Evolutionary conservation across 192 early-diverging fungal species (phyloP).

Genomic region (Coemansia sp.): DNA sequence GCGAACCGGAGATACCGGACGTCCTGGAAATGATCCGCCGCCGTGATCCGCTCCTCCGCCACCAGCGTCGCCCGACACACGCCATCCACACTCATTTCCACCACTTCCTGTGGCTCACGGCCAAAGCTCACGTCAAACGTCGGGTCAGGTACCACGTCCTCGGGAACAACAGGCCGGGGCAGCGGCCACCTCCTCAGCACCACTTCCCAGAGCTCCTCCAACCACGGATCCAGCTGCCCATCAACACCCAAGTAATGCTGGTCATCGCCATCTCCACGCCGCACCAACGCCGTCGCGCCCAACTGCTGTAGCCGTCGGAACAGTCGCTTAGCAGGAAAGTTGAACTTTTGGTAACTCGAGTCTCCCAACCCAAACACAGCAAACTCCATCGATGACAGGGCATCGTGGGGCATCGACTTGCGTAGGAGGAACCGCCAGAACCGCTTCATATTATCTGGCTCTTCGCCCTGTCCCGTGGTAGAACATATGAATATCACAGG

Average conservation of each 20-base stretch:
- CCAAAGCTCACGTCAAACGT: constrained; percentile 14
- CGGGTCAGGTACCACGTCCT: constrained; percentile 19
- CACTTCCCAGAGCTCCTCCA: constrained; percentile 69
- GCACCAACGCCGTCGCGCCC: constrained; percentile 70
- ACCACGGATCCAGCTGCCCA: constrained; percentile 88
- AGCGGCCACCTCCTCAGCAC: constrained; percentile 65
- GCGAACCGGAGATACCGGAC: constrained; percentile 79
- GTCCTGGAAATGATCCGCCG: constrained; percentile 85
- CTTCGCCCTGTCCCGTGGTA: constrained; percentile 91
- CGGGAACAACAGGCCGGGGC: constrained; percentile 30
- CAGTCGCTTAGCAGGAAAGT: constrained; percentile 91
- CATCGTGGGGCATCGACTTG: constrained; percentile 68
- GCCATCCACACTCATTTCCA: constrained; percentile 60
- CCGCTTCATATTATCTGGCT: constrained; percentile 89
- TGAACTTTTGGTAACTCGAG: constrained; percentile 91
- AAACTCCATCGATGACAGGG: constrained; percentile 66
- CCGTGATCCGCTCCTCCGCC: constrained; percentile 71
- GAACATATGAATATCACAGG: constrained; percentile 80
- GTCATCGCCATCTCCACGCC: constrained; percentile 89
- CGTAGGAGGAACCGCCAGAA: constrained; percentile 92
- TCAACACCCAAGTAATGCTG: constrained; percentile 93
- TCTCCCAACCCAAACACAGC: constrained; percentile 96
- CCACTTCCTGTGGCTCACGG: background rate
- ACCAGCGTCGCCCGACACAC: constrained; percentile 21
- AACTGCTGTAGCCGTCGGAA: constrained; percentile 81